phyloP scores from a whole-genome alignment of 495 filamentous ascomycete species.

The Niebla homalea region DNA sequence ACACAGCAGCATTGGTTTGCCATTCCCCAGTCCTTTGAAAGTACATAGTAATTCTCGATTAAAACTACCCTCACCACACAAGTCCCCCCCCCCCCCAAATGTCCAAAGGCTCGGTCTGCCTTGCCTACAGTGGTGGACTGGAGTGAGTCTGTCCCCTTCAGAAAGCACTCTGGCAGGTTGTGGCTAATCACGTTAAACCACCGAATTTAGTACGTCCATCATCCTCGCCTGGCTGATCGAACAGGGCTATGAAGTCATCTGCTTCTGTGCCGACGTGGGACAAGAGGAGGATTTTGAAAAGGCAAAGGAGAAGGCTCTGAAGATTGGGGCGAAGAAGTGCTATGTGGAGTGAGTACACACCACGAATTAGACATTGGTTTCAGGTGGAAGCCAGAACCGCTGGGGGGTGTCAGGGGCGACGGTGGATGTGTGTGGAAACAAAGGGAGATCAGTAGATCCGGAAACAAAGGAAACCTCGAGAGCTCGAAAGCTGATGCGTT shows the following conservation, averaged over 20 bases:
- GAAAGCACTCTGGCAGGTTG: background rate
- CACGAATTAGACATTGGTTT: conserved; percentile 9
- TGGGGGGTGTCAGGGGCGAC: too few species aligned
- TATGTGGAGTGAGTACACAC: too few species aligned
- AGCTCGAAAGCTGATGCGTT: background rate
- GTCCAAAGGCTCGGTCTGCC: background rate
- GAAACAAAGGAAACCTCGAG: too few species aligned
- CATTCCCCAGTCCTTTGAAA: too few species aligned
- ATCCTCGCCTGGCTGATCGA: conserved; percentile 16
- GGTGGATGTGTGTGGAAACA: background rate
- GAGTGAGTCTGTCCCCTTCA: background rate
- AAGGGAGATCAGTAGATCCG: background rate
- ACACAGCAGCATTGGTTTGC: too few species aligned
- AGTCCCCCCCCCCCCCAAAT: too few species aligned
- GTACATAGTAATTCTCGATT: too few species aligned
- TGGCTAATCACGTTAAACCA: background rate
- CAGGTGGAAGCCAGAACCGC: conserved; percentile 1
- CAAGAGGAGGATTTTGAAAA: conserved; percentile 18
- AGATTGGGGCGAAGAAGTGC: conserved; percentile 18
- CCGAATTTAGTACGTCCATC: background rate
- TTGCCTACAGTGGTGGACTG: background rate
- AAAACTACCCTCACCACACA: too few species aligned
- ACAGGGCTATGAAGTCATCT: conserved; percentile 17
- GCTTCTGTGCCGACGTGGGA: conserved; percentile 16
- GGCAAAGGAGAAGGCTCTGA: conserved; percentile 14